These are phyloP conservation scores for Ustilago tritici DNA, from an alignment of 1,284 basidiomycete genomes.

Conservation along the genomic window DNA sequence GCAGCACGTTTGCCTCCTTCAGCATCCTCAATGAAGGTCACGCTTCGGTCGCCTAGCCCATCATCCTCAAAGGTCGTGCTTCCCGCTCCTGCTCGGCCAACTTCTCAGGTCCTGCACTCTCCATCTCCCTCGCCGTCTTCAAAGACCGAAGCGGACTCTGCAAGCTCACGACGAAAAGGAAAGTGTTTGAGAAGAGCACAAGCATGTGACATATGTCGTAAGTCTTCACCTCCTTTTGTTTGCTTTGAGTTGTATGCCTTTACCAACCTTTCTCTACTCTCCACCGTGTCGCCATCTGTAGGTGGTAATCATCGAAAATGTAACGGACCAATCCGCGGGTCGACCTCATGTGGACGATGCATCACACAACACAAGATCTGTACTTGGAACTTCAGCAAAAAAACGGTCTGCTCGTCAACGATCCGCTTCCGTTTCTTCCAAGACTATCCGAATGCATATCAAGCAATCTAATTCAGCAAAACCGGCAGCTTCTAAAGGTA, in stretches of 20 bases:
- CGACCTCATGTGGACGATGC: conserved; percentile 22
- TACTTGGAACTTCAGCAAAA: conserved; percentile 21
- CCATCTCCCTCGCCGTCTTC: background rate
- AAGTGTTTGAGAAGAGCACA: conserved; percentile 15
- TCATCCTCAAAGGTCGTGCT: background rate
- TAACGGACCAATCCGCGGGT: conserved; percentile 19
- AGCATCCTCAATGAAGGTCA: background rate
- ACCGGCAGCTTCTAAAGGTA: background rate
- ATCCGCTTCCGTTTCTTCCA: conserved; percentile 13
- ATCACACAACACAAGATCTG: conserved; percentile 16
- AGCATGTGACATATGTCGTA: conserved; percentile 45
- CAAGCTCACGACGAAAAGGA: background rate
- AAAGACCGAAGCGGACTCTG: background rate
- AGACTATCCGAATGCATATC: background rate
- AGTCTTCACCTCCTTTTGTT: background rate
- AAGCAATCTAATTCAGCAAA: conserved; percentile 12
- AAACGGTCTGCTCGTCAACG: background rate
- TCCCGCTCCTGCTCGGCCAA: background rate
- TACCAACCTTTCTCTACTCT: background rate
- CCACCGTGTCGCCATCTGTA: background rate
- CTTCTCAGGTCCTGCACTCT: background rate
- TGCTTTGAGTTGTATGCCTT: background rate
- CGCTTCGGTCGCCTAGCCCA: background rate
- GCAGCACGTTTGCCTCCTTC: background rate
- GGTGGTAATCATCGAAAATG: conserved; percentile 40